Evolutionary conservation across 2,329 filamentous ascomycete species (phyloP), one percentile per base, ranked within the genome.

Genomic region (Epichloe glyceriae): DNA sequence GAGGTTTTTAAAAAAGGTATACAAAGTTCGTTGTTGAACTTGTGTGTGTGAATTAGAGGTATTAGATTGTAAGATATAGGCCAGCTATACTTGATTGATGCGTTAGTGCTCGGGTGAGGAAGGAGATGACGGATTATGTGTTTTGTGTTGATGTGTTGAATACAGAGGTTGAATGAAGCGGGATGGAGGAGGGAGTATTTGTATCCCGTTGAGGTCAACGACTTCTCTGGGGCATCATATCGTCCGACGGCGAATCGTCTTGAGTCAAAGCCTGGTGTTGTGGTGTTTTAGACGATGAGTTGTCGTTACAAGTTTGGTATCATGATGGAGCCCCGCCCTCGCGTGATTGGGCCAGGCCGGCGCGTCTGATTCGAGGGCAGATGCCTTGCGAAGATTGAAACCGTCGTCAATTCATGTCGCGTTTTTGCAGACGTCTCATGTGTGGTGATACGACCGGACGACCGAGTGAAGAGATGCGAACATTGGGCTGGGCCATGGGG

Each of bases 41-140:
- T 30, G 3, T 47, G 22, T 47, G 22, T 3, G 12, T 39, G 35
- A 20, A 38, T 37, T 15, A 17, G 20, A 38, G 30, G 17, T 15
- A 38, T 11, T 35, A 5, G 15, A 22, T 22, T 43, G 30, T 15
- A 14, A 19, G 6, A 37, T 47, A 51, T 51, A 51, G 49, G 26
- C 42, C 35, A 34, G 49, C 49, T 51, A 51, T 47, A 51, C 49
- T 47, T n/a, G 22, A 33, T 14, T 17, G 34, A 47, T 20, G 34
- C 35, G n/a, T 26, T 46, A 26, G 15, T 20, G 26, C 34, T 45
- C 17, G 35, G 10, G 33, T 8, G 40, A 26, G 20, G 19, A 15
- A 14, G 1, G 3, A 4, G 8, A 30, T 11, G 30, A 10, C 26
- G 26, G 26, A 10, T 30, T 30, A 10, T 30, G 30, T 30, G 8